Conservation (phyloP, 176 grass and related monocot genomes). For the Triticum turgidum region DNA sequence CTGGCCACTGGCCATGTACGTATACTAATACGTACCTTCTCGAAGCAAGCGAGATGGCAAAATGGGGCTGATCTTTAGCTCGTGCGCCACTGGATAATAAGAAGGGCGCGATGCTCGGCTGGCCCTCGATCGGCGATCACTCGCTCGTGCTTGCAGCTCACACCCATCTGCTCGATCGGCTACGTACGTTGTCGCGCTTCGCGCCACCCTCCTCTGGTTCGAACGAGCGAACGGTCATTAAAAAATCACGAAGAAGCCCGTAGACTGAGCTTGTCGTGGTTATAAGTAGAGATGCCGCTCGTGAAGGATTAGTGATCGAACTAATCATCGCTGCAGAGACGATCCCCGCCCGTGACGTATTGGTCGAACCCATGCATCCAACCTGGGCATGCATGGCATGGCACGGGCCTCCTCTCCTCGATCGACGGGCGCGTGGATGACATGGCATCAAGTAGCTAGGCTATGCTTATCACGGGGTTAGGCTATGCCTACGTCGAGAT, state of each 20-base stretch:
- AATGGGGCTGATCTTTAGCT: not conserved
- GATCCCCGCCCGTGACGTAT: too few relatives aligned
- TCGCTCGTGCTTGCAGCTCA: not conserved
- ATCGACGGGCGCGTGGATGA: not conserved
- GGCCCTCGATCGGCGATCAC: not conserved
- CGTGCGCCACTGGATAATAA: not conserved
- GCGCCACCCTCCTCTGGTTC: not conserved
- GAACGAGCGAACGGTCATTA: too few relatives aligned
- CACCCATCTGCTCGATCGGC: not conserved
- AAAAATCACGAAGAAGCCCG: too few relatives aligned
- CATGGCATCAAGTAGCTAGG: conserved; percentile 7
- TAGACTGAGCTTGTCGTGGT: too few relatives aligned
- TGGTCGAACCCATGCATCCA: not conserved
- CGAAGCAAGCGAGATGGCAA: not conserved
- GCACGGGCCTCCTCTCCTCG: not conserved
- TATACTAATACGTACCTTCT: not conserved
- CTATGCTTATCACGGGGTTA: not conserved
- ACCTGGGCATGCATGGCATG: too few relatives aligned
- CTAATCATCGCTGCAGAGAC: too few relatives aligned
- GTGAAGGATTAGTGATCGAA: too few relatives aligned
- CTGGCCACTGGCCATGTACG: not conserved
- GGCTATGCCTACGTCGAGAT: not conserved
- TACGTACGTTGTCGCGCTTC: not conserved
- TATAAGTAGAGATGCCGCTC: too few relatives aligned
- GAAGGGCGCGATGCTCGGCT: conserved; percentile 10